phyloP scores from a whole-genome alignment of 352 stramenopile species.

The Pythium monospermum region DNA sequence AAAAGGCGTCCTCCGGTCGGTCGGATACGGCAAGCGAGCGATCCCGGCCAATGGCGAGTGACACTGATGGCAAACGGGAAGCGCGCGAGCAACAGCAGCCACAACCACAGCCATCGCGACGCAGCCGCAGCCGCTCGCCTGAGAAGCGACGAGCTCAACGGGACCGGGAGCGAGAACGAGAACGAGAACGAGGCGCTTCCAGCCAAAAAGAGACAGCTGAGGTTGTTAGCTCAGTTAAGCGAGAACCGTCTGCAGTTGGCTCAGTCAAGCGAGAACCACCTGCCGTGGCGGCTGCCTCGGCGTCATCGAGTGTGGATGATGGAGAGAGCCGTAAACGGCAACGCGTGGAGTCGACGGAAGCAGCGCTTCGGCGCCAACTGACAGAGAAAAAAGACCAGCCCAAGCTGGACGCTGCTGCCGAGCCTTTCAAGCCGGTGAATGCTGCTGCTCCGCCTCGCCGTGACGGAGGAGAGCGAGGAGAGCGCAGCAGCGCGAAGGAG shows the following conservation, averaged over 20 bases:
- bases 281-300: not conserved
- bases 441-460: slow-evolving; percentile 1
- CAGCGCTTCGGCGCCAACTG: slow-evolving; percentile 59
- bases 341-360: slow-evolving; percentile 57
- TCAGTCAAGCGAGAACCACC: slow-evolving; percentile 15
- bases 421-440: slow-evolving; percentile 6
- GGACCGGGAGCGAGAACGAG: slow-evolving; percentile 18
- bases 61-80: slow-evolving; percentile 16
- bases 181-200: not conserved
- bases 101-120: slow-evolving; percentile 7
- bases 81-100: not conserved
- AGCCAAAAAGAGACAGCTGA: slow-evolving; percentile 7
- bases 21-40: slow-evolving; percentile 8
- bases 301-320: not conserved
- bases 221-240: not conserved
- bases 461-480: slow-evolving; percentile 5
- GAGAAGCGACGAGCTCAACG: slow-evolving; percentile 10
- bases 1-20: slow-evolving; percentile 2
- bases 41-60: slow-evolving; percentile 1
- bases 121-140: slow-evolving; percentile 22
- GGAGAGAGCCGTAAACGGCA: slow-evolving; percentile 43
- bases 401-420: not conserved
- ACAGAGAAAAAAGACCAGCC: slow-evolving; percentile 58
- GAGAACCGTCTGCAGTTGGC: slow-evolving; percentile 10
- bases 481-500: slow-evolving; percentile 5